Conservation (phyloP, 306 rosid genomes). For the Prunus padus region DNA sequence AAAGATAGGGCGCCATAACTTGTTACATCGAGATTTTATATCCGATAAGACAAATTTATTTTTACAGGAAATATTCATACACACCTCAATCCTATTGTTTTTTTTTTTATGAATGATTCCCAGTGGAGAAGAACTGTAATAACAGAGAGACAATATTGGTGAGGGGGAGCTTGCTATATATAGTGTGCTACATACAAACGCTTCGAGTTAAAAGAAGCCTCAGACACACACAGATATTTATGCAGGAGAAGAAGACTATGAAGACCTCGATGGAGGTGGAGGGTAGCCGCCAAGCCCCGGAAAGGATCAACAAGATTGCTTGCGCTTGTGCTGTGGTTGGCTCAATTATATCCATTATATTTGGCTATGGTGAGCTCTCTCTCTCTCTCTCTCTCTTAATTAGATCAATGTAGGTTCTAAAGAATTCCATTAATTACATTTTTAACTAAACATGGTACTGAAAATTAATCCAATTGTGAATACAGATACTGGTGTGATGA, state of each 20-base stretch:
- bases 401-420: background rate
- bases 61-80: background rate
- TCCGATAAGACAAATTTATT: background rate
- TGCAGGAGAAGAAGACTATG: background rate
- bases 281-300: background rate
- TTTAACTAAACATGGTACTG: background rate
- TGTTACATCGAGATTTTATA: background rate
- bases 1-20: background rate
- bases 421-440: background rate
- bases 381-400: background rate
- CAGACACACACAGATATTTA: background rate
- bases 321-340: constrained; percentile 51
- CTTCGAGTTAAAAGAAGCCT: background rate
- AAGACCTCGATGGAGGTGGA: constrained; percentile 8
- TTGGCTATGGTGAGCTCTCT: constrained; percentile 44
- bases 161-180: background rate
- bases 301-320: constrained; percentile 52
- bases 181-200: background rate
- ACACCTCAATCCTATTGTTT: background rate
- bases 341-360: constrained; percentile 54
- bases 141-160: background rate
- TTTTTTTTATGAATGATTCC: background rate
- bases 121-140: background rate
- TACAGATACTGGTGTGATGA: constrained; percentile 91
- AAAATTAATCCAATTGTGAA: background rate